Conservation (phyloP, 2,329 filamentous ascomycete genomes). For the Metarhizium humberi region DNA sequence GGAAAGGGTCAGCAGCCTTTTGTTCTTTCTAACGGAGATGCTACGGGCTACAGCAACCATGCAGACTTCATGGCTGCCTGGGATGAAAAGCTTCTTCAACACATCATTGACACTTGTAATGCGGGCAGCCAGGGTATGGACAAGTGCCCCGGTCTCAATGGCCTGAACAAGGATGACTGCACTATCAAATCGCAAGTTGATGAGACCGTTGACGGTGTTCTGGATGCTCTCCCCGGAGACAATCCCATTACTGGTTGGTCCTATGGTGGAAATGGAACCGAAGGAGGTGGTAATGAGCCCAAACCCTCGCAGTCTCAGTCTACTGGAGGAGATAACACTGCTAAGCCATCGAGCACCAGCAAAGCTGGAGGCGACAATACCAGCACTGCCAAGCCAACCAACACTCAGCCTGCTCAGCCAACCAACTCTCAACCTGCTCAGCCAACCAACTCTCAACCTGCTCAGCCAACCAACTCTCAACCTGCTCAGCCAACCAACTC, state of each 20-base stretch:
- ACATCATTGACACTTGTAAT: slow-evolving; percentile 58
- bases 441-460: not conserved
- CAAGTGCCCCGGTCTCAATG: slow-evolving; percentile 49
- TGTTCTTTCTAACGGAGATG: slow-evolving; percentile 59
- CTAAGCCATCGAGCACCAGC: not conserved
- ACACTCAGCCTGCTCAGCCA: not conserved
- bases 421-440: not conserved
- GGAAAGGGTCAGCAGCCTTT: slow-evolving; percentile 51
- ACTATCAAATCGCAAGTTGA: slow-evolving; percentile 37
- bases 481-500: not conserved
- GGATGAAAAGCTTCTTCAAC: slow-evolving; percentile 55
- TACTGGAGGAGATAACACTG: not conserved
- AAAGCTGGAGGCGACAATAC: not conserved
- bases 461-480: not conserved
- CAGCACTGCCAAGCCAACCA: not conserved
- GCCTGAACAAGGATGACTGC: slow-evolving; percentile 43
- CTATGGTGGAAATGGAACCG: slow-evolving; percentile 22
- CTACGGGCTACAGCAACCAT: slow-evolving; percentile 61
- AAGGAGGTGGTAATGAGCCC: slow-evolving; percentile 7
- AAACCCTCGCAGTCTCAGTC: not conserved
- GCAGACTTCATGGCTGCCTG: slow-evolving; percentile 67
- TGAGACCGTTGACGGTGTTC: slow-evolving; percentile 32
- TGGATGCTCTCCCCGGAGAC: slow-evolving; percentile 44
- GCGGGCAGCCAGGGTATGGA: slow-evolving; percentile 51
- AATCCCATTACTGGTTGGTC: slow-evolving; percentile 45